Evolutionary conservation across 495 filamentous ascomycete species (phyloP), one percentile per base, ranked within the genome.

Genomic region (Letharia columbiana): DNA sequence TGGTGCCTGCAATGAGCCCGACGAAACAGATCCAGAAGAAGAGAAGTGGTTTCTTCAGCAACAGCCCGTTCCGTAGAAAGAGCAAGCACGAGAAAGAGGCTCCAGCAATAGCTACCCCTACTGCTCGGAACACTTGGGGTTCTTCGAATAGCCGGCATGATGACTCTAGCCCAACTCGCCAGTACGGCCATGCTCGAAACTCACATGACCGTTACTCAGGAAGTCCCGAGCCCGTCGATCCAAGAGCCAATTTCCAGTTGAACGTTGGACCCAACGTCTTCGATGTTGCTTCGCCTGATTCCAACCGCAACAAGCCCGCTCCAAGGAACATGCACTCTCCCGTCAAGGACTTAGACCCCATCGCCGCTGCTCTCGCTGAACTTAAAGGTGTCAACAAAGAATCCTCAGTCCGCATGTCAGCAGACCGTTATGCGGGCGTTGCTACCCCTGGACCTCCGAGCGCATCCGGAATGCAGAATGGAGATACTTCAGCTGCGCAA

Each of bases 221-320:
- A n/a, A 88, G 88, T 71, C 91, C 92, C 3, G 95, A 99, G 61
- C 94, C 92, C 4, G 91, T 93, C 40, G 93, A 96, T 74, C 92
- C 95, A 44, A 84, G 92, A 47, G 90, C 95, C 57, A 96, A 89
- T 75, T 87, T 97, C 72, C 93, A 96, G 58, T 82, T 99, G n/a
- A 96, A 96, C 74, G 84, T 99, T 23, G 95, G 95, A 11, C 88
- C 91, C 71, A 99, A 98, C 70, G 92, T 98, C 35, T 98, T 99
- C 76, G 87, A 96, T 70, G 92, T 99, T 11, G 89, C 90, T n/a
- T 89, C 89, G 9, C 89, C 91, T 0, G 91, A 93, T 64, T 74
- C 73, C 13, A 75, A 74, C 52, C 76, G 72, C 45, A 77, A 77
- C 49, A 75, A 75, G 59, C 62, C 72, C 4, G 40, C 65, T 9